Conservation (phyloP, 352 stramenopile species). For the Phytophthora brassicae region DNA sequence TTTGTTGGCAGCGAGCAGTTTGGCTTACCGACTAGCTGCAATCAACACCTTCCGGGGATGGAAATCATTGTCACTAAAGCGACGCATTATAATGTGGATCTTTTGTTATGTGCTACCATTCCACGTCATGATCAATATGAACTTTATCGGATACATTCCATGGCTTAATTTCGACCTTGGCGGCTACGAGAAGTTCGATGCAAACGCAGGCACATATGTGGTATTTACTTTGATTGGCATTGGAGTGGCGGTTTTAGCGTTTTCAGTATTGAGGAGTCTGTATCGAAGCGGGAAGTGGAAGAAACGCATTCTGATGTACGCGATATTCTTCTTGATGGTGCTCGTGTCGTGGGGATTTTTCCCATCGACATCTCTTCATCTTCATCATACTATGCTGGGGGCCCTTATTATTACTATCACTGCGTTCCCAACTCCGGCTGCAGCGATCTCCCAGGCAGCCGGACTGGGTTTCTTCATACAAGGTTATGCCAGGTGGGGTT, state of each 20-base stretch:
- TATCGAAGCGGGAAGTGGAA: conserved; percentile 47
- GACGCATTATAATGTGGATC: conserved; percentile 54
- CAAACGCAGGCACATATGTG: conserved; percentile 65
- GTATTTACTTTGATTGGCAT: conserved; percentile 44
- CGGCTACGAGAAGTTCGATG: conserved; percentile 48
- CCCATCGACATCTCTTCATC: conserved; percentile 59
- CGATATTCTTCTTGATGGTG: conserved; percentile 20
- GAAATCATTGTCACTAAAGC: conserved; percentile 26
- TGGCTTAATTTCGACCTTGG: conserved; percentile 78
- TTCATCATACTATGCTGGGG: conserved; percentile 79
- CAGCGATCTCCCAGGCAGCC: conserved; percentile 52
- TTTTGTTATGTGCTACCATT: conserved; percentile 70
- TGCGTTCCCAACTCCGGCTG: conserved; percentile 56
- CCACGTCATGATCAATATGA: conserved; percentile 76
- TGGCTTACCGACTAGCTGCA: conserved; percentile 43
- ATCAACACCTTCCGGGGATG: conserved; percentile 54
- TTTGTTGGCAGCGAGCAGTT: conserved; percentile 52
- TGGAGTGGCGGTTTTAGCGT: conserved; percentile 32
- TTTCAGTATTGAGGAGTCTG: conserved; percentile 46
- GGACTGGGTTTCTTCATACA: conserved; percentile 69
- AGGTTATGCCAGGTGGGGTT: conserved; percentile 77
- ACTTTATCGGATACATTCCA: conserved; percentile 66
- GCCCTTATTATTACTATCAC: conserved; percentile 69
- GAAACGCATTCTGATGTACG: conserved; percentile 41
- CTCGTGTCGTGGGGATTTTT: conserved; percentile 60